phyloP scores from a whole-genome alignment of 129 eudicot genomes.

The Lonicera japonica region DNA sequence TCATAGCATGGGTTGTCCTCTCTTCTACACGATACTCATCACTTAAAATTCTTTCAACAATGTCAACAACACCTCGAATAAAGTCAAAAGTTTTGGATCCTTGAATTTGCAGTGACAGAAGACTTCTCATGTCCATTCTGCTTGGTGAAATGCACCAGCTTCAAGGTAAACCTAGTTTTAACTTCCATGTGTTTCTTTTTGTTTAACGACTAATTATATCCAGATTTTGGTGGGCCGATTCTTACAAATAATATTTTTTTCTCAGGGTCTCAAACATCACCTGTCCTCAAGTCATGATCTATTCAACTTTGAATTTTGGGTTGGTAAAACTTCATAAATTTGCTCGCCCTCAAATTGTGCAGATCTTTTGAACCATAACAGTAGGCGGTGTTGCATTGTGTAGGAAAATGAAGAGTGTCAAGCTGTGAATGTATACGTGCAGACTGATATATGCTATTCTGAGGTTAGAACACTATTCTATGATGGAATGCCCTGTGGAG shows the following conservation, averaged over 20 bases:
- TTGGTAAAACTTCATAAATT: constrained; percentile 35
- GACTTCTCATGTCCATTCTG: constrained; percentile 93
- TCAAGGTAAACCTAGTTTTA: constrained; percentile 44
- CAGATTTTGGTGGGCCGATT: neutral
- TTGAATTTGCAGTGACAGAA: constrained; percentile 72
- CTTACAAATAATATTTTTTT: neutral
- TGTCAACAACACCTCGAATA: too few relatives aligned
- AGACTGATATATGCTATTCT: constrained; percentile 35
- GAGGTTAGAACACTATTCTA: constrained; percentile 47
- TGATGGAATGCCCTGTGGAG: neutral
- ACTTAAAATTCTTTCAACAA: too few relatives aligned
- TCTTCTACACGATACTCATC: neutral
- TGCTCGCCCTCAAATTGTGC: constrained; percentile 1
- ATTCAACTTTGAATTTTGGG: constrained; percentile 82
- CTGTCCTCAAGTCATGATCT: constrained; percentile 71
- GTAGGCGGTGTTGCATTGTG: constrained; percentile 11
- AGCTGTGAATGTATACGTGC: constrained; percentile 64
- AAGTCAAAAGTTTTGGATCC: neutral
- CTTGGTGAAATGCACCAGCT: constrained; percentile 78
- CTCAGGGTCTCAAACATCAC: constrained; percentile 74
- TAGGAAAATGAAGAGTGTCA: constrained; percentile 83
- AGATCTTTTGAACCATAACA: neutral
- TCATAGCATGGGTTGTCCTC: neutral
- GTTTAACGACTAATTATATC: neutral
- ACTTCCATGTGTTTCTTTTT: constrained; percentile 4